Evolutionary conservation across 208 protist species (phyloP), one percentile per base, ranked within the genome.

Genomic region (Trypanosoma lewisi): DNA sequence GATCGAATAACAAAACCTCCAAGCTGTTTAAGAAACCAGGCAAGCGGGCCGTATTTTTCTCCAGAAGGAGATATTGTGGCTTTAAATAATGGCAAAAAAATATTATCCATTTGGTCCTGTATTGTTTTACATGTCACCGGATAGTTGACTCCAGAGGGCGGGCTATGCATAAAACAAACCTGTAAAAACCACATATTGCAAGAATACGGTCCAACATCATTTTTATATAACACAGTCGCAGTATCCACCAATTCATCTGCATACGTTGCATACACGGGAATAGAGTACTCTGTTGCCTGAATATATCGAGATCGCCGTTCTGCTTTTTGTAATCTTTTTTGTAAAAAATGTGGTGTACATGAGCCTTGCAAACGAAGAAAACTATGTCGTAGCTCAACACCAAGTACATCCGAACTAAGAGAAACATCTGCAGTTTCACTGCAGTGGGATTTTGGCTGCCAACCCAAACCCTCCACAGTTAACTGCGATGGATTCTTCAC

Each of bases 31-130:
- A 99, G 54, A 79, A 98, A 66, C 86, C 86, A 73, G 88, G 78
- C 77, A 77, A 97, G 70, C 63, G 66, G 21, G 83, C 80, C 68
- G 93, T 98, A 76, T 60, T 75, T 73, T 73, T 67, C n/a, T 12
- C 58, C 79, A 0, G 75, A 57, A 82, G 96, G 96, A n/a, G 75
- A 57, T 14, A 95, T 53, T 7, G 98, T 97, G 1, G 95, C 98
- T 56, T 98, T 97, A 54, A 99, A 98, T 14, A 99, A 82, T 6
- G 98, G 98, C 34, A 90, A 63, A 81, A 99, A 99, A 9, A 99
- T 68, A 79, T 96, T 96, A 58, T 97, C 84, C 9, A 99, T 67
- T 57, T 99, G 85, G 34, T 99, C 87, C 50, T 98, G 78, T 47
- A 99, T 97, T 30, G 72, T 97, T 21, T 77, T 62, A 59, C 80